Evolutionary conservation across 495 filamentous ascomycete species (phyloP).

Genomic region (Penicillium silybi): DNA sequence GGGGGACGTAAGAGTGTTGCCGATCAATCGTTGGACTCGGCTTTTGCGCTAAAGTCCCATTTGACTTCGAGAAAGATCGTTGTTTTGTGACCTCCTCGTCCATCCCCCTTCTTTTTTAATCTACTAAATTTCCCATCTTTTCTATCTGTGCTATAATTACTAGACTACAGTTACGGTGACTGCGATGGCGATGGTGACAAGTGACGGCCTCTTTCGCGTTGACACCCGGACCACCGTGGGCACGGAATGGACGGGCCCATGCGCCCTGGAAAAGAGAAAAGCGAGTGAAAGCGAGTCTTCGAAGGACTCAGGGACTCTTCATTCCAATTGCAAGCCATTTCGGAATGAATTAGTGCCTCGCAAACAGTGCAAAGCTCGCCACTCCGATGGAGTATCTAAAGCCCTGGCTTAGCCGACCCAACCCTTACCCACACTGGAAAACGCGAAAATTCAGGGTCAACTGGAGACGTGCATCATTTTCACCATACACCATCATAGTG

Average conservation of each 20-base stretch:
- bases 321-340: slow-evolving; percentile 6
- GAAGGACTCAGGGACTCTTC: neutral
- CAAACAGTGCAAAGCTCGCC: slow-evolving; percentile 3
- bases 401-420: slow-evolving; percentile 6
- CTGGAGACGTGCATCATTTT: too few species aligned
- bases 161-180: too few species aligned
- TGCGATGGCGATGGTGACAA: too few species aligned
- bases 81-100: neutral
- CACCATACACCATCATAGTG: too few species aligned
- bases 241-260: neutral
- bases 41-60: neutral
- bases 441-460: neutral
- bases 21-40: slow-evolving; percentile 6
- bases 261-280: neutral
- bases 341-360: neutral
- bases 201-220: neutral
- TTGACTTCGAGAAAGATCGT: neutral
- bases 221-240: neutral
- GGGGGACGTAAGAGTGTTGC: slow-evolving; percentile 6
- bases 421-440: neutral
- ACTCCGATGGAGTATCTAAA: slow-evolving; percentile 13
- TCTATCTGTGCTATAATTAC: too few species aligned
- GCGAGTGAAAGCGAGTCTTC: neutral
- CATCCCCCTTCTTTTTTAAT: neutral
- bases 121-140: neutral